A percentile compares a stretch with the other conserved stretches of the same genome.
Evolutionary conservation across 257 asterid species (phyloP).

Genomic region (Solanum boliviense): DNA sequence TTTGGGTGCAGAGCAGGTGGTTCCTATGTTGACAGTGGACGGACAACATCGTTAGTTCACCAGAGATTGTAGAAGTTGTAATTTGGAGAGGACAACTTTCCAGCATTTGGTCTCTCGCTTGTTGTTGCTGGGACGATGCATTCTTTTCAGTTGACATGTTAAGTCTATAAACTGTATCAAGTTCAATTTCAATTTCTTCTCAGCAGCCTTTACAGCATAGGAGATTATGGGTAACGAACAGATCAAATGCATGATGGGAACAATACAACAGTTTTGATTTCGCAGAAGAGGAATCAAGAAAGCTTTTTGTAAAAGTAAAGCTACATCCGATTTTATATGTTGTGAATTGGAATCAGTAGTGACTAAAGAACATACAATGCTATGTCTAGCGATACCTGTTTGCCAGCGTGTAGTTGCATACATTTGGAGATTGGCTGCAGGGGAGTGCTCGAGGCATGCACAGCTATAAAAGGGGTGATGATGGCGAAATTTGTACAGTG

Average conservation of each 20-base stretch:
- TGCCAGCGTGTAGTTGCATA: constrained; percentile 65
- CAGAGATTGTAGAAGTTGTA: too few relatives aligned
- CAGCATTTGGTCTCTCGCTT: not conserved
- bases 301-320: constrained; percentile 56
- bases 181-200: too few relatives aligned
- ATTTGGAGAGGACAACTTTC: not conserved
- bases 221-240: constrained; percentile 59
- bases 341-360: constrained; percentile 51
- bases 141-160: not conserved
- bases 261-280: constrained; percentile 22
- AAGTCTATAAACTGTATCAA: not conserved
- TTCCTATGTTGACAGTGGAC: too few relatives aligned
- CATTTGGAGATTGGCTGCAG: constrained; percentile 72
- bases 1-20: too few relatives aligned
- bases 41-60: too few relatives aligned
- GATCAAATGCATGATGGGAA: constrained; percentile 16
- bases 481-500: too few relatives aligned
- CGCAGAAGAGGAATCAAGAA: constrained; percentile 57
- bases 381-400: constrained; percentile 71
- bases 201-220: constrained; percentile 13
- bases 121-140: not conserved
- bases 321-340: constrained; percentile 62
- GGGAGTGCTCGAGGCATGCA: constrained; percentile 14
- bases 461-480: too few relatives aligned
- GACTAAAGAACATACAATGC: constrained; percentile 73